Evolutionary conservation across 2,329 filamentous ascomycete genomes (phyloP), one percentile per base, ranked within the genome.

Genomic region (Zalaria obscura): DNA sequence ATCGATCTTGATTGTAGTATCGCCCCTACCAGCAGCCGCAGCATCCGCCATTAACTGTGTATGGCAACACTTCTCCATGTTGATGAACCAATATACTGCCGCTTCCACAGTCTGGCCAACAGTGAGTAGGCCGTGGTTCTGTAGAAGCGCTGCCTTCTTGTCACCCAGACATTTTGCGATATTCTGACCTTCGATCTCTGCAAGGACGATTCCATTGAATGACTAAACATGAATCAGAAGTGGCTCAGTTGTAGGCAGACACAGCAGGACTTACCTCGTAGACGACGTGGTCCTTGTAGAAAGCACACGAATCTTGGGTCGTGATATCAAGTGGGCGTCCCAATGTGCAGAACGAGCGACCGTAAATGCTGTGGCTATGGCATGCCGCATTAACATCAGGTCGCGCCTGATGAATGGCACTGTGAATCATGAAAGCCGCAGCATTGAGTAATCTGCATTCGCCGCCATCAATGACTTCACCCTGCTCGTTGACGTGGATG

Each of bases 1-100:
- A 5, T 69, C 65, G 50, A 87, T 80, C 58, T 80, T 78, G 27
- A 83, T 63, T 0, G 80, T 82, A 54, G 70, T 61, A 1, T 70
- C 69, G 1, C 80, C 81, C 3, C 75, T 65, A 0, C 80, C 79
- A 0, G 58, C 72, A 0, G 75, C 75, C 0, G 74, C 75, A 1
- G 73, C 74, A 52, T 77, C 74, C 1, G 72, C 73, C 40, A 76
- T 55, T 33, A 66, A 49, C 46, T 65, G 63, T 5, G 52, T 50
- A 29, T 65, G 59, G 45, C 63, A 66, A 40, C 56, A 59, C 44
- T 62, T 58, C 42, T 66, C 63, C 38, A 66, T 40, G 7, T 52
- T 56, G 9, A 64, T 50, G 45, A 66, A 67, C 55, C 62, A 65
- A 46, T 63, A 64, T 8, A 60, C 55, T 10, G 60, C 55, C 51